Evolutionary conservation across 2,329 filamentous ascomycete species (phyloP).

Genomic region (Beauveria asiatica): DNA sequence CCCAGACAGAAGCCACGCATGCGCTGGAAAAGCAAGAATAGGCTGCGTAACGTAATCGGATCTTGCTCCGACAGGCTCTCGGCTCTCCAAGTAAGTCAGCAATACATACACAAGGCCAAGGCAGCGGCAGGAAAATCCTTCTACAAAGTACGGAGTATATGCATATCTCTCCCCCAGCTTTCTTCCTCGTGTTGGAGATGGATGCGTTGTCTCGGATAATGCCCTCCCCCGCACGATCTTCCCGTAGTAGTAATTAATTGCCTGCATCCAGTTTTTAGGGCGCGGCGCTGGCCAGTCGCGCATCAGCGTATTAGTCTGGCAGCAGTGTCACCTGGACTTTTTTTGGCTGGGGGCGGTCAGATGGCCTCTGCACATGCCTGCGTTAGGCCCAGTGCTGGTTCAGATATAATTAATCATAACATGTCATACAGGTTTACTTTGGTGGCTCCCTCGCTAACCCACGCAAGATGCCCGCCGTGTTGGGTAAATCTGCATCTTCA

Average conservation of each 20-base stretch:
- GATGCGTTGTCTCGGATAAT: background rate
- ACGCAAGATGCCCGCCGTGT: background rate
- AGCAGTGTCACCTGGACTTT: too few species aligned
- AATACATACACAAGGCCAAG: too few species aligned
- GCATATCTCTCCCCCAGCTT: background rate
- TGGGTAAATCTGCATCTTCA: constrained; percentile 1
- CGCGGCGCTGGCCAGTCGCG: background rate
- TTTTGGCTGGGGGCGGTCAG: too few species aligned
- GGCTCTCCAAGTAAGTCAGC: too few species aligned
- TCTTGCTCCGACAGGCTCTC: background rate
- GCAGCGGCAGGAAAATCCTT: too few species aligned
- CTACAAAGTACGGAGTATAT: background rate
- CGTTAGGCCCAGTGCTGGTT: too few species aligned
- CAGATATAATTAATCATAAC: too few species aligned
- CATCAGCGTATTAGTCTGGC: constrained; percentile 7
- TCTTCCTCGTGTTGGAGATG: background rate
- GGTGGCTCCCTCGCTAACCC: background rate
- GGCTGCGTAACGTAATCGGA: background rate
- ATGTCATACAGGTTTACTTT: background rate
- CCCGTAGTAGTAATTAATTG: background rate
- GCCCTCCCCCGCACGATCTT: background rate
- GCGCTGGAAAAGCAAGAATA: background rate
- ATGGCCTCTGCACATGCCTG: too few species aligned
- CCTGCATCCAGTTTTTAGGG: too few species aligned
- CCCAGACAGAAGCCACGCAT: background rate